phyloP scores from a whole-genome alignment of 495 filamentous ascomycete species.

The Baudoinia panamericana region DNA sequence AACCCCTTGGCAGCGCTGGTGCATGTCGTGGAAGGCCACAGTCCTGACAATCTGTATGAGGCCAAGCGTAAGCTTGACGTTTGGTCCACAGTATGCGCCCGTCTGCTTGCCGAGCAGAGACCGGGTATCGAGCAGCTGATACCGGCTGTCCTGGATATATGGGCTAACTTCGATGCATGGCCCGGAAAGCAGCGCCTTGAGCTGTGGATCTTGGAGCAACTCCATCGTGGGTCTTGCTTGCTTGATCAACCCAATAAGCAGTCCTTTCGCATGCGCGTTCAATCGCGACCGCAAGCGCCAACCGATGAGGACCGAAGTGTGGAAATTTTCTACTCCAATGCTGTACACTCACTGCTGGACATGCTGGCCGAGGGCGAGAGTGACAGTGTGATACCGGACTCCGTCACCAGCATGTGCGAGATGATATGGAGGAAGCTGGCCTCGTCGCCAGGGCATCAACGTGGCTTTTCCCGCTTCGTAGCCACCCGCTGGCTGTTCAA shows the following conservation, averaged over 20 bases:
- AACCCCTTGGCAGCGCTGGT: conserved; percentile 77
- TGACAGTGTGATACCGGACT: conserved; percentile 70
- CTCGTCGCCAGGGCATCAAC: conserved; percentile 50
- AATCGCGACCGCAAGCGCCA: conserved; percentile 29
- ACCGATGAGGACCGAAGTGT: conserved; percentile 62
- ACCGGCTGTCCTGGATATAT: conserved; percentile 63
- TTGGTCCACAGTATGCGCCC: conserved; percentile 80
- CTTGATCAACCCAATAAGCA: conserved; percentile 62
- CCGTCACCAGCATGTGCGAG: conserved; percentile 67
- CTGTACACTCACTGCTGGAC: conserved; percentile 69
- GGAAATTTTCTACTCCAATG: conserved; percentile 80
- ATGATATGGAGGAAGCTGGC: conserved; percentile 69
- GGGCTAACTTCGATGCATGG: conserved; percentile 79
- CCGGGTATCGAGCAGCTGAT: conserved; percentile 51
- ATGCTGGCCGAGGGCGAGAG: conserved; percentile 64
- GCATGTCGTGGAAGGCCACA: conserved; percentile 77
- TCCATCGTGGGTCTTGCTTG: conserved; percentile 84
- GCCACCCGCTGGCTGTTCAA: conserved; percentile 87
- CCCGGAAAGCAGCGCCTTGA: conserved; percentile 77
- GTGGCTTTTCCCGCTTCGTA: conserved; percentile 64
- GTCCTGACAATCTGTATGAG: conserved; percentile 54
- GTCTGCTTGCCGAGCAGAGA: conserved; percentile 50
- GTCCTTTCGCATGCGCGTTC: conserved; percentile 45
- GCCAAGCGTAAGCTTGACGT: conserved; percentile 60
- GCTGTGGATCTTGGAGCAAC: conserved; percentile 80